Evolutionary conservation across 2,329 filamentous ascomycete genomes (phyloP).

Genomic region (Diaporthe humulicola): DNA sequence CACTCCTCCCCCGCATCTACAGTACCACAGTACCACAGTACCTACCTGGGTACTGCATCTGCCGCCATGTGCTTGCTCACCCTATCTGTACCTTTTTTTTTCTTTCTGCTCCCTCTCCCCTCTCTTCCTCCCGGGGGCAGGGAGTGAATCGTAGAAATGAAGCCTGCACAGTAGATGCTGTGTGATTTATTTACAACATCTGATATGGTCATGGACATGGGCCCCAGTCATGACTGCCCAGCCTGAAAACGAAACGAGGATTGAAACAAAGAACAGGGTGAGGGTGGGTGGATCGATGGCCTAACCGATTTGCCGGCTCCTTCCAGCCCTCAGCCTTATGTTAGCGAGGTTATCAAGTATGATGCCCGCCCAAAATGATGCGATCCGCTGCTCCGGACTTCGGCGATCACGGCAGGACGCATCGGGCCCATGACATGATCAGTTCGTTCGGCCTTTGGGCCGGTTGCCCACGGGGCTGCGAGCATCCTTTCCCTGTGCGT

Average conservation of each 20-base stretch:
- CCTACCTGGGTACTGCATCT: neutral
- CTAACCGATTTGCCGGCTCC: constrained; percentile 26
- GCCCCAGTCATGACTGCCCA: neutral
- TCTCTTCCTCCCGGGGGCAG: neutral
- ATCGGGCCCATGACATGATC: neutral
- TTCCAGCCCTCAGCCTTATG: constrained; percentile 22
- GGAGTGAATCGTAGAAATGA: neutral
- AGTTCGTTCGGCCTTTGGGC: neutral
- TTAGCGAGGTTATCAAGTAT: constrained; percentile 17
- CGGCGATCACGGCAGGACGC: constrained; percentile 1
- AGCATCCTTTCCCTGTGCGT: neutral
- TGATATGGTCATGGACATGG: neutral
- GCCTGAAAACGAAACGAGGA: constrained; percentile 23
- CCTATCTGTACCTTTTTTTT: too few species aligned
- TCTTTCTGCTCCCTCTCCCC: neutral
- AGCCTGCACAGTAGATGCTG: too few species aligned
- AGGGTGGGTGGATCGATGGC: constrained; percentile 8
- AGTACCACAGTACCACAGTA: too few species aligned
- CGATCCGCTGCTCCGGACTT: constrained; percentile 22
- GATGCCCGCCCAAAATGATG: constrained; percentile 10
- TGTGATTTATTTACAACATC: neutral
- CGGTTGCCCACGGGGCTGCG: neutral
- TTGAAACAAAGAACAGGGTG: constrained; percentile 12
- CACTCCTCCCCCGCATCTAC: neutral
- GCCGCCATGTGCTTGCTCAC: neutral